Percentiles rank a stretch among this genome's conserved stretches.
Conservation (phyloP, 805 yeast species). For the Debaryomyces hansenii region DNA sequence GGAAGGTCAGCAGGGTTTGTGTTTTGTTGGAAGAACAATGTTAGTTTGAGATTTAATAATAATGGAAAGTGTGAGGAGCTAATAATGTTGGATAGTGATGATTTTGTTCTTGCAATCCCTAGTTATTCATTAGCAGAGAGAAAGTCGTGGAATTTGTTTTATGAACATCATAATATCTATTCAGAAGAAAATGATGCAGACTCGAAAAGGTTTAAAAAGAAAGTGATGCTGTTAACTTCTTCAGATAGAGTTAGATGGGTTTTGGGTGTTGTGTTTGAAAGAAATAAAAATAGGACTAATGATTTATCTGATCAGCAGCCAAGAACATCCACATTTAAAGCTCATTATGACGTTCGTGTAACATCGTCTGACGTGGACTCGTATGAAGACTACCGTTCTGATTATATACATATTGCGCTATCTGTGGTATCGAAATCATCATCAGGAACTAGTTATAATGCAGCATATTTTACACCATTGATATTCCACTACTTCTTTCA, state of each 20-base stretch:
- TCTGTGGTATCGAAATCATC: constrained; percentile 35
- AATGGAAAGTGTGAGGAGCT: constrained; percentile 49
- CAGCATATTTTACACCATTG: constrained; percentile 39
- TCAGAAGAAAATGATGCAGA: constrained; percentile 25
- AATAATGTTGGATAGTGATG: constrained; percentile 52
- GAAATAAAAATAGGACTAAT: constrained; percentile 41
- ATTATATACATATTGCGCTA: constrained; percentile 63
- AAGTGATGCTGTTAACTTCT: constrained; percentile 53
- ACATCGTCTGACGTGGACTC: constrained; percentile 75
- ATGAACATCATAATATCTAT: constrained; percentile 20
- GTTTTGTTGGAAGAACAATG: constrained; percentile 63
- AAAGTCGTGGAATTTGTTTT: constrained; percentile 39
- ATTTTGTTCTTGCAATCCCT: constrained; percentile 59
- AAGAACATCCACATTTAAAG: constrained; percentile 49
- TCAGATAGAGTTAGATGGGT: constrained; percentile 75
- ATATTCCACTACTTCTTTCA: constrained; percentile 37
- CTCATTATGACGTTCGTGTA: constrained; percentile 66
- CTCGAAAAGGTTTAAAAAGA: constrained; percentile 34
- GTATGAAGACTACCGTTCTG: constrained; percentile 75
- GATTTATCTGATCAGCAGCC: constrained; percentile 38
- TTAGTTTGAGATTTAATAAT: constrained; percentile 51
- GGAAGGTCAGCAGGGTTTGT: constrained; percentile 65
- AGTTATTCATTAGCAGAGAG: constrained; percentile 38
- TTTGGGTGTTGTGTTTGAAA: constrained; percentile 71
- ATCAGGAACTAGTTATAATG: constrained; percentile 31